Percentiles rank a stretch among this genome's conserved stretches.
Evolutionary conservation across 257 asterid species (phyloP).

Genomic region (Hygrophila difformis): DNA sequence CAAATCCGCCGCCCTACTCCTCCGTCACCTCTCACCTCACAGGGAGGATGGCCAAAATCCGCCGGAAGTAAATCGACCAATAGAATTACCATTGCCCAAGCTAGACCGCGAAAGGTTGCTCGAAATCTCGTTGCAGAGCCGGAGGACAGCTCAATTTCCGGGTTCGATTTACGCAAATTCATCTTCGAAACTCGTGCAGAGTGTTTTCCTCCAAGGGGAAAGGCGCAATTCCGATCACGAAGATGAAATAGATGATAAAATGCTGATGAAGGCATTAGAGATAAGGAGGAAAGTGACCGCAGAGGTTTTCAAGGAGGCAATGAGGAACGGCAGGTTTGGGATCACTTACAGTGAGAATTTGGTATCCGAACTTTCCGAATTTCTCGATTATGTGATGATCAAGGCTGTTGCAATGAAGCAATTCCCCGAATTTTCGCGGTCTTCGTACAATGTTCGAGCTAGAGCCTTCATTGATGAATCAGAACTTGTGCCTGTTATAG

Average conservation of each 20-base stretch:
- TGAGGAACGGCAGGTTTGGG: constrained; percentile 72
- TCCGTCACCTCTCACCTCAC: constrained; percentile 51
- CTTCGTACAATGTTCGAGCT: constrained; percentile 73
- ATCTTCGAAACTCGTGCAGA: constrained; percentile 27
- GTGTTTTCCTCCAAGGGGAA: constrained; percentile 24
- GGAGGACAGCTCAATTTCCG: constrained; percentile 69
- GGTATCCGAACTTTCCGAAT: constrained; percentile 40
- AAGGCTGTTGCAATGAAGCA: constrained; percentile 78
- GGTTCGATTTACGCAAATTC: constrained; percentile 55
- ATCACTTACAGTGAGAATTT: constrained; percentile 63
- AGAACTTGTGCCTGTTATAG: constrained; percentile 65
- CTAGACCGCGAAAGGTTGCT: constrained; percentile 53
- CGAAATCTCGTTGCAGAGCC: constrained; percentile 38
- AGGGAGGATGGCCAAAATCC: constrained; percentile 21
- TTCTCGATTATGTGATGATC: constrained; percentile 74
- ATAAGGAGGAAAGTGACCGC: constrained; percentile 77
- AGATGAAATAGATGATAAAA: constrained; percentile 52
- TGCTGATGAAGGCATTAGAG: constrained; percentile 79
- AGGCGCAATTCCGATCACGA: constrained; percentile 7
- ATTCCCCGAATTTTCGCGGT: constrained; percentile 39
- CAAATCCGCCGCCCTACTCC: constrained; percentile 54
- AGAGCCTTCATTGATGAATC: constrained; percentile 46
- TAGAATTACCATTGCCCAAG: constrained; percentile 23
- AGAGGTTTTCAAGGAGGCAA: constrained; percentile 61
- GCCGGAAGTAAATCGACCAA: constrained; percentile 21